These are phyloP conservation scores for Russula lepida DNA, from an alignment of 768 basidiomycete species.

Conservation along the genomic window DNA sequence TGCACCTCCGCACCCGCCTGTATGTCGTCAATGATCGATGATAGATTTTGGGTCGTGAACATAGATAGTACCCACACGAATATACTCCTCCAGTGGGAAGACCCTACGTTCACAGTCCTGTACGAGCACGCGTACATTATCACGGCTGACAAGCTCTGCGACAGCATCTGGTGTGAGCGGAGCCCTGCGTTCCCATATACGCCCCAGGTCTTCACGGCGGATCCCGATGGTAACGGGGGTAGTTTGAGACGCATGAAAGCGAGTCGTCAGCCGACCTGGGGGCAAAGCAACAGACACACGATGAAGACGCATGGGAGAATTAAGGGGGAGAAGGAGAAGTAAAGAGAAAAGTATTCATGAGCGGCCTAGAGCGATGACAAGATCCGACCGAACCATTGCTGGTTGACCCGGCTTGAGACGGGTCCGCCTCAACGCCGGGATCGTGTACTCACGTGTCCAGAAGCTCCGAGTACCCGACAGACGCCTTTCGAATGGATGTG, in stretches of 20 bases:
- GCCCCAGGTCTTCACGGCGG: slow-evolving; percentile 65
- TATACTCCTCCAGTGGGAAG: slow-evolving; percentile 55
- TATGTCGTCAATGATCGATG: not conserved
- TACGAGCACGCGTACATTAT: slow-evolving; percentile 59
- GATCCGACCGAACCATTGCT: not conserved
- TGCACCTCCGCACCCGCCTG: slow-evolving; percentile 74
- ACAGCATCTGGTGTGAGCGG: slow-evolving; percentile 78
- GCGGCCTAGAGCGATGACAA: not conserved
- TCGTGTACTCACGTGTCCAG: not conserved
- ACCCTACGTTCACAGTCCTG: slow-evolving; percentile 72
- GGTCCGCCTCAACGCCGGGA: not conserved
- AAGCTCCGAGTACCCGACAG: not conserved
- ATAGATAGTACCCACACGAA: slow-evolving; percentile 40
- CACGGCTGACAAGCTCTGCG: slow-evolving; percentile 43
- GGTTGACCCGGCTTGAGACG: not conserved
- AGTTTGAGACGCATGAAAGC: slow-evolving; percentile 1
- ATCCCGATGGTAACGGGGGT: slow-evolving; percentile 41
- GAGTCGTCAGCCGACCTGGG: not conserved
- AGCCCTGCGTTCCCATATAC: slow-evolving; percentile 83
- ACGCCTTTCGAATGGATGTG: too few species aligned
- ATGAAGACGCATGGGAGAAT: slow-evolving; percentile 10
- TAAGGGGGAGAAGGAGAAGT: not conserved
- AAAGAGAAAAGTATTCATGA: not conserved
- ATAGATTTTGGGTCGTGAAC: not conserved
- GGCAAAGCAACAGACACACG: slow-evolving; percentile 8